Evolutionary conservation across 2,329 filamentous ascomycete species (phyloP).

Genomic region (Ceratocystis lukuohia): DNA sequence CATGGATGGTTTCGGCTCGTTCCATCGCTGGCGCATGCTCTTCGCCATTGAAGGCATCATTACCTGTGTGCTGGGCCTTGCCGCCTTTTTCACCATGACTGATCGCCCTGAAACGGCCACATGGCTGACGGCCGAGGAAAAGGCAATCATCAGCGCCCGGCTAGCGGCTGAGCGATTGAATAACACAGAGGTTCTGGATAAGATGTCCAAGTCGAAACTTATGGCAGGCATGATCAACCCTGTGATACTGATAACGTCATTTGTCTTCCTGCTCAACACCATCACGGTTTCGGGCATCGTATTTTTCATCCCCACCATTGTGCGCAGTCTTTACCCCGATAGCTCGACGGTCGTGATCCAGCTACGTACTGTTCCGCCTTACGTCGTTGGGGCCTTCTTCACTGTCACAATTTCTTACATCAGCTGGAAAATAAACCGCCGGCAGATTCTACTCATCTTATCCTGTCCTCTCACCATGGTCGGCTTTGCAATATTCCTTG

Average conservation of each 20-base stretch:
- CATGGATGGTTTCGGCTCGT: slow-evolving; percentile 42
- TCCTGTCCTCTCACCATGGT: slow-evolving; percentile 44
- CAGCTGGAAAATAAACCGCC: slow-evolving; percentile 41
- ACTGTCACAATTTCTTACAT: slow-evolving; percentile 43
- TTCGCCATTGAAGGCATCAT: slow-evolving; percentile 58
- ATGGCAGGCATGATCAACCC: slow-evolving; percentile 47
- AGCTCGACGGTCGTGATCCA: slow-evolving; percentile 46
- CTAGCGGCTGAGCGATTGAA: slow-evolving; percentile 53
- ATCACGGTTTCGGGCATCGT: slow-evolving; percentile 53
- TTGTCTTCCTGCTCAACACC: slow-evolving; percentile 51
- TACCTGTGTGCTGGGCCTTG: slow-evolving; percentile 37
- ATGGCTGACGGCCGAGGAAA: slow-evolving; percentile 54
- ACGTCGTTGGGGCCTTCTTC: slow-evolving; percentile 49
- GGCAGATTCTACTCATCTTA: slow-evolving; percentile 42
- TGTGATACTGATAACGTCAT: slow-evolving; percentile 39
- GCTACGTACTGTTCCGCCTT: slow-evolving; percentile 51
- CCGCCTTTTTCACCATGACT: slow-evolving; percentile 51
- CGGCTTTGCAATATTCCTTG: slow-evolving; percentile 53
- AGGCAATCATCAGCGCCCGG: slow-evolving; percentile 50
- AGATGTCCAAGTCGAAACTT: slow-evolving; percentile 43
- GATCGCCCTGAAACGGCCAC: slow-evolving; percentile 54
- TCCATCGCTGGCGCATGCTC: slow-evolving; percentile 53
- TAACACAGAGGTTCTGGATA: slow-evolving; percentile 47
- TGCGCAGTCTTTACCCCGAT: slow-evolving; percentile 48
- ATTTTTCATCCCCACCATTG: slow-evolving; percentile 54